phyloP scores from a whole-genome alignment of 202 grass and related monocot genomes.

The Cymbopogon flexuosus region DNA sequence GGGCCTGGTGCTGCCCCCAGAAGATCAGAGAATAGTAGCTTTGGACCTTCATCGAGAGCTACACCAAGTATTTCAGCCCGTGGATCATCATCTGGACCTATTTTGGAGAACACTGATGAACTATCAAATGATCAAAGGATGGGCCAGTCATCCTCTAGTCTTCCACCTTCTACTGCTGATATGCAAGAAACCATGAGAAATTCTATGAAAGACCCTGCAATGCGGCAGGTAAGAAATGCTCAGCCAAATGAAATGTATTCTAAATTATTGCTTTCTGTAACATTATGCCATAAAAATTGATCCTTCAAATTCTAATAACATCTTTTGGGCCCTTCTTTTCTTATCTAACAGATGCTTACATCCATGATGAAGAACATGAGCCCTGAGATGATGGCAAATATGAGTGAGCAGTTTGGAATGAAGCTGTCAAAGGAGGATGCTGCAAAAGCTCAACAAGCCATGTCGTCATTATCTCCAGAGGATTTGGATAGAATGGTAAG shows the following conservation, averaged over 20 bases:
- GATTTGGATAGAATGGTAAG: conserved; percentile 95
- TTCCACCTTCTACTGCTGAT: conserved; percentile 49
- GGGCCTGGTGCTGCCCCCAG: conserved; percentile 32
- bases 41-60: conserved; percentile 25
- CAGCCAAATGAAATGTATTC: not conserved
- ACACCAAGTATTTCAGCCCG: conserved; percentile 6
- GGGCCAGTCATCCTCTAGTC: conserved; percentile 43
- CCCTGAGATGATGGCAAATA: conserved; percentile 95
- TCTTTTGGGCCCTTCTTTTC: not conserved
- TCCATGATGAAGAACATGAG: conserved; percentile 96
- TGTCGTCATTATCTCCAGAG: conserved; percentile 76
- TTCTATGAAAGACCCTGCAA: conserved; percentile 91
- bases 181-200: conserved; percentile 69
- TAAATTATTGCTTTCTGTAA: not conserved
- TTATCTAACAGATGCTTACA: conserved; percentile 71
- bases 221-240: conserved; percentile 65
- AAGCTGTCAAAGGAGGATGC: conserved; percentile 92
- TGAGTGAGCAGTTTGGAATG: conserved; percentile 91
- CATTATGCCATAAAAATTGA: not conserved
- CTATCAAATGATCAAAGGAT: conserved; percentile 35
- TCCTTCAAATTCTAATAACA: not conserved
- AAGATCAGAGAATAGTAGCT: conserved; percentile 40
- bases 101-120: not conserved
- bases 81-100: conserved; percentile 38
- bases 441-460: conserved; percentile 74